Percentiles rank a stretch among this genome's conserved stretches.
Evolutionary conservation across 1,284 basidiomycete species (phyloP).

Genomic region (Sphaerobolus stellatus): DNA sequence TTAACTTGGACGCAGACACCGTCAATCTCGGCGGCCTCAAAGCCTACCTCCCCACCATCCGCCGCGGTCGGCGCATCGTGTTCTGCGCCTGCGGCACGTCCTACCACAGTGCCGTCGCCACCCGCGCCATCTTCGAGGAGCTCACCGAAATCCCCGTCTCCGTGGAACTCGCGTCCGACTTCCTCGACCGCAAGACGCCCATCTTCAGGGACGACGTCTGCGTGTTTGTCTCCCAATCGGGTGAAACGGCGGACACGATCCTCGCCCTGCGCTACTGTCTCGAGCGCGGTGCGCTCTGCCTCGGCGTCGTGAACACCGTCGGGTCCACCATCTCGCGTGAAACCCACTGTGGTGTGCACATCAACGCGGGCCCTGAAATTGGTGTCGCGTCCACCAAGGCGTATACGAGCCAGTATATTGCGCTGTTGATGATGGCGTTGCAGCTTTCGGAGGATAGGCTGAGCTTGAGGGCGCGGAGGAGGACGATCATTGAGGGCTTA

Average conservation of each 20-base stretch:
- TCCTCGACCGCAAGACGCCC: slow-evolving; percentile 97
- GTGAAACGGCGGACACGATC: slow-evolving; percentile 98
- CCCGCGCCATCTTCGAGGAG: slow-evolving; percentile 98
- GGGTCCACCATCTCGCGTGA: slow-evolving; percentile 98
- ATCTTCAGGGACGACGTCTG: slow-evolving; percentile 99
- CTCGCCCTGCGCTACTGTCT: slow-evolving; percentile 95
- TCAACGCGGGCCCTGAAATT: slow-evolving; percentile 99
- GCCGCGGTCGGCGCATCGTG: slow-evolving; percentile 91
- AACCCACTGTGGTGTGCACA: slow-evolving; percentile 99
- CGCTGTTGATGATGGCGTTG: slow-evolving; percentile 96
- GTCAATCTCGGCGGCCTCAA: slow-evolving; percentile 96
- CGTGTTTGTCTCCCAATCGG: slow-evolving; percentile 96
- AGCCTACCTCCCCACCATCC: slow-evolving; percentile 93
- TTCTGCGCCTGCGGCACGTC: slow-evolving; percentile 98
- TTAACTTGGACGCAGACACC: slow-evolving; percentile 94
- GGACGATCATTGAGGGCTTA: slow-evolving; percentile 92
- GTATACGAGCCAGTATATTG: slow-evolving; percentile 99
- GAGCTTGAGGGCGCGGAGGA: slow-evolving; percentile 86
- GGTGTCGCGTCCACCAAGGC: slow-evolving; percentile 99
- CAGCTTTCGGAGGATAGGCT: slow-evolving; percentile 97
- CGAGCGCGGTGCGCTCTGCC: slow-evolving; percentile 93
- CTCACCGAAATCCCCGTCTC: slow-evolving; percentile 98
- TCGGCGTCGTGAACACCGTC: slow-evolving; percentile 98
- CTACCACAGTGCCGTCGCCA: slow-evolving; percentile 97
- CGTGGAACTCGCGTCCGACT: slow-evolving; percentile 97